Base-by-base conservation (phyloP, 441 rosid genomes). In the Hypseocharis bilobata region DNA sequence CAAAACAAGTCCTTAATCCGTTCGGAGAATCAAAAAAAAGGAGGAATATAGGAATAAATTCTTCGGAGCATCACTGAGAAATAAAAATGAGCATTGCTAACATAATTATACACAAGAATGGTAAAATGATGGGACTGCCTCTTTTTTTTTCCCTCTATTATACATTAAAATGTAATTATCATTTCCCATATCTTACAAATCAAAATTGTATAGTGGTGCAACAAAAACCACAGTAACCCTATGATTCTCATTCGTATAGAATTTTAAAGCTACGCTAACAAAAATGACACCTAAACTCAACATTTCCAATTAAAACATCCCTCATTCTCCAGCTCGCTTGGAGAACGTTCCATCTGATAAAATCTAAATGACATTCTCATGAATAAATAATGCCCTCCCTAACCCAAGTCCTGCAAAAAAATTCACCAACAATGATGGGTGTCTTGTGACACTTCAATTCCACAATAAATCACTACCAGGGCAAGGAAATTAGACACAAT, bases 161-260 rank as follows among this genome's bases (percentile, higher is more conserved):
- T 64, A 42, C 25, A 40, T 28, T 56, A 52, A 1, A 65, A 28
- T 38, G 73, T 66, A 47, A n/a, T n/a, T 47, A 68, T 60, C 72
- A 47, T n/a, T 67, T 74, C 66, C 49, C 64, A 70, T 65, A 71
- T 63, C 22, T 54, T 78, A 51, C 79, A 78, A 52, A 72, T 66
- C 83, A 83, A 85, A 81, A 83, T 52, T 79, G 49, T 32, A 51
- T 57, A 28, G 61, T 44, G 70, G 51, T 44, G 30, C 52, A 63
- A 60, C 68, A 66, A 58, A 19, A 25, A 10, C 64, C 72, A 70
- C 67, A 72, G 10, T 6, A 32, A 51, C 65, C 72, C 82, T 58
- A 52, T 20, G 60, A 45, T 66, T 49, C 79, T 70, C 70, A 64
- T 61, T 70, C 61, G 42, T 45, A 57, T 64, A 45, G 25, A 45